Conservation (phyloP, 2,329 filamentous ascomycete species). For the Arachnopeziza araneosa region DNA sequence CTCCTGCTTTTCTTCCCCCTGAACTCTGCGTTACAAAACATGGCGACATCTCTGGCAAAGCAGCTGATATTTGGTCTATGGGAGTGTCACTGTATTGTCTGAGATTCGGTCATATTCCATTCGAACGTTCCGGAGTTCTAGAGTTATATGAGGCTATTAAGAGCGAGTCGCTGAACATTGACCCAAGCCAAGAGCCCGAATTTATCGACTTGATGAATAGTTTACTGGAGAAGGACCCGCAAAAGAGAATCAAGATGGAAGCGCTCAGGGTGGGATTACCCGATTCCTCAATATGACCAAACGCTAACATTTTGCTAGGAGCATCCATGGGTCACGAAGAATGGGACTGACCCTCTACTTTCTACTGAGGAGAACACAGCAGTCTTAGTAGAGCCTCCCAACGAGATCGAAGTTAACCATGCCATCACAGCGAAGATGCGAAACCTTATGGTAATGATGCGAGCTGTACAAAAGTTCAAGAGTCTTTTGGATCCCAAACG, state of each 20-base stretch:
- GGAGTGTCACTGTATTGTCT: conserved; percentile 91
- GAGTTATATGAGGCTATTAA: conserved; percentile 89
- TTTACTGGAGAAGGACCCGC: conserved; percentile 79
- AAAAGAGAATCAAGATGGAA: conserved; percentile 75
- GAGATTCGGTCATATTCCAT: conserved; percentile 82
- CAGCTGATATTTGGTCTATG: conserved; percentile 98
- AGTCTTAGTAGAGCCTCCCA: conserved; percentile 74
- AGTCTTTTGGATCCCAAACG: conserved; percentile 56
- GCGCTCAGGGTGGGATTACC: conserved; percentile 61
- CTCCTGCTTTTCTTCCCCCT: conserved; percentile 88
- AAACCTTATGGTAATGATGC: conserved; percentile 82
- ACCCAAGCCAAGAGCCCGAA: conserved; percentile 56
- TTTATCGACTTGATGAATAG: conserved; percentile 70
- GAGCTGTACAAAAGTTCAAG: conserved; percentile 88
- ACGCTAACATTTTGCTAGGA: conserved; percentile 46
- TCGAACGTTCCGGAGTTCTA: conserved; percentile 70
- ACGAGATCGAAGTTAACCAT: conserved; percentile 81
- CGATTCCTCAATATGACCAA: neutral
- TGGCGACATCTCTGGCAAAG: conserved; percentile 79
- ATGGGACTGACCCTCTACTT: conserved; percentile 71
- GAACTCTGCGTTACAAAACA: conserved; percentile 86
- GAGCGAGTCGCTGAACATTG: conserved; percentile 61
- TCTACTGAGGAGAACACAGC: conserved; percentile 81
- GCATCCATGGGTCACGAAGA: conserved; percentile 88
- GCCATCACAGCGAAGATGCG: conserved; percentile 89